These are phyloP conservation scores for Avena sativa DNA, from an alignment of 176 grass and related monocot species.

Conservation along the genomic window DNA sequence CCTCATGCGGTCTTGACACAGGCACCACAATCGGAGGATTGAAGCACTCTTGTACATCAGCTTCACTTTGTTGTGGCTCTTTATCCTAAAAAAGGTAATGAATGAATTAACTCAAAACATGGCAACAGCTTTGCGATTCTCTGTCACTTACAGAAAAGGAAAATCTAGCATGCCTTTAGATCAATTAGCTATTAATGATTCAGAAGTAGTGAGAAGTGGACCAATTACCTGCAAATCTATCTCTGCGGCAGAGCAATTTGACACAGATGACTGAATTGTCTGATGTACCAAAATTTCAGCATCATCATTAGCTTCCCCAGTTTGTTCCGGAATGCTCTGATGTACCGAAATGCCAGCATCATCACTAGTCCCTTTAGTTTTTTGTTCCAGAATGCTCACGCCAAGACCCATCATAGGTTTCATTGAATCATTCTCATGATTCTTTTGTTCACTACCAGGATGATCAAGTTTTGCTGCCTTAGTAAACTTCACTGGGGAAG, in stretches of 20 bases:
- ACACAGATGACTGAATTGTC: constrained; percentile 39
- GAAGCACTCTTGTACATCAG: constrained; percentile 46
- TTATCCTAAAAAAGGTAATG: constrained; percentile 52
- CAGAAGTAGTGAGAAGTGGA: background rate
- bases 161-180: constrained; percentile 23
- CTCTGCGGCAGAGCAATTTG: constrained; percentile 38
- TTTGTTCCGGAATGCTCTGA: constrained; percentile 38
- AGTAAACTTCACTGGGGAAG: constrained; percentile 15
- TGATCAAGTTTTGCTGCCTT: constrained; percentile 31
- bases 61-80: constrained; percentile 39
- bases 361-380: constrained; percentile 38
- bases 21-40: constrained; percentile 73
- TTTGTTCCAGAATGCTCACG: constrained; percentile 26
- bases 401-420: constrained; percentile 37
- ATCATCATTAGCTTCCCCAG: constrained; percentile 42
- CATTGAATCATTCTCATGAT: constrained; percentile 21
- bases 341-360: constrained; percentile 26
- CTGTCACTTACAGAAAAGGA: constrained; percentile 22
- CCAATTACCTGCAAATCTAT: constrained; percentile 50
- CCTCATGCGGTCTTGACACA: constrained; percentile 76
- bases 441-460: constrained; percentile 6
- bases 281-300: constrained; percentile 33
- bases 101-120: constrained; percentile 13
- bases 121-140: constrained; percentile 25
- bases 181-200: constrained; percentile 16